Conservation (phyloP, 129 eudicot genomes). For the Pulicaria dysenterica region DNA sequence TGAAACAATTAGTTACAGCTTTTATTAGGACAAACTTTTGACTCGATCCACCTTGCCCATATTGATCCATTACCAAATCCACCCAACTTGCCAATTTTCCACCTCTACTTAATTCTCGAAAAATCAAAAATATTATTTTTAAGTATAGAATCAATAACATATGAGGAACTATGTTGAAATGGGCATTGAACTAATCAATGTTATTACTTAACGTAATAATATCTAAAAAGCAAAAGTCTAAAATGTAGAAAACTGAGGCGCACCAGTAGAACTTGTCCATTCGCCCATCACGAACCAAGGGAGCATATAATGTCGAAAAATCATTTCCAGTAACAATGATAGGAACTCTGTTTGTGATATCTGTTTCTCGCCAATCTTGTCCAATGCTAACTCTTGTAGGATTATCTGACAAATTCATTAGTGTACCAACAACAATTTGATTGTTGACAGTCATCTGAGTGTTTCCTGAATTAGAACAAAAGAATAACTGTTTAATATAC, state of each 20-base stretch:
- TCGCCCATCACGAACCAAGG: constrained; percentile 96
- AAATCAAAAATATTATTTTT: not conserved
- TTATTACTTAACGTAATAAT: not conserved
- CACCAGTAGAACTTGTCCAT: constrained; percentile 99
- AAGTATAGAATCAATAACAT: constrained; percentile 1
- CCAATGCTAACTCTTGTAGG: constrained; percentile 97
- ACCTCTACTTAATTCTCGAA: not conserved
- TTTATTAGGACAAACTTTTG: not conserved
- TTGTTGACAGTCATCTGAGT: constrained; percentile 99
- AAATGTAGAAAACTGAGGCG: constrained; percentile 5
- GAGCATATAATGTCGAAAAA: constrained; percentile 87
- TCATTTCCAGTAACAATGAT: constrained; percentile 95
- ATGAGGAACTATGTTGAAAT: constrained; percentile 12
- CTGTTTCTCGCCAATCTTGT: constrained; percentile 88
- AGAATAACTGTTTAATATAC: constrained; percentile 19
- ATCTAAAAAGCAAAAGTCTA: not conserved
- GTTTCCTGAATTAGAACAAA: constrained; percentile 56
- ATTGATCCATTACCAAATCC: not conserved
- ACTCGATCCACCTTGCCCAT: not conserved
- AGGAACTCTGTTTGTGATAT: constrained; percentile 77
- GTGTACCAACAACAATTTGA: constrained; percentile 92
- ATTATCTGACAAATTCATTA: constrained; percentile 92
- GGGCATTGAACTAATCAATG: constrained; percentile 16
- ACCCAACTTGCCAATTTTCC: not conserved
- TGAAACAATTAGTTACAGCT: not conserved